These are phyloP conservation scores for Tetrahymena thermophila DNA, from an alignment of 73 alveolate genomes.

Conservation along the genomic window DNA sequence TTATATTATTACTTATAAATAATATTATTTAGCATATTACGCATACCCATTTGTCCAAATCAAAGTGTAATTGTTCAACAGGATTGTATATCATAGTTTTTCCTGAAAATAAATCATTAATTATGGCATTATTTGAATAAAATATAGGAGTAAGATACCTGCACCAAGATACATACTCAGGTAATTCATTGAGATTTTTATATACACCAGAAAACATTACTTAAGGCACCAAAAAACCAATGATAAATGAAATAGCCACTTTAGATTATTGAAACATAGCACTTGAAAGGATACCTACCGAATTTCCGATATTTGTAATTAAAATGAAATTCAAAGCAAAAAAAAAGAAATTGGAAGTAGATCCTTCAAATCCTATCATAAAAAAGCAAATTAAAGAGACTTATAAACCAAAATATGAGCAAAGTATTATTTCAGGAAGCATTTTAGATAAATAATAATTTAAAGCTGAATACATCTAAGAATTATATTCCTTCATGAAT, in stretches of 20 bases:
- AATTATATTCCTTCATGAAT: background rate
- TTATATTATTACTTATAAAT: no score
- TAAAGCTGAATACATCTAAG: background rate
- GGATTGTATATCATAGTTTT: no score
- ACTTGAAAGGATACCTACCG: background rate
- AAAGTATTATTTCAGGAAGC: background rate
- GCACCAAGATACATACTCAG: no score
- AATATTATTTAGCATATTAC: no score
- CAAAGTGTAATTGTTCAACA: no score
- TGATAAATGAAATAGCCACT: background rate
- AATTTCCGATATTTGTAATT: background rate
- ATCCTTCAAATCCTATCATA: background rate
- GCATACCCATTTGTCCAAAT: no score
- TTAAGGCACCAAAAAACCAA: background rate
- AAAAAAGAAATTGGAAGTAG: background rate
- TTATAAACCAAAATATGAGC: background rate
- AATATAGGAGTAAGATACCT: no score
- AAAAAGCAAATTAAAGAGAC: background rate
- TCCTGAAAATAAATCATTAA: no score
- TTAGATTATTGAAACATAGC: background rate
- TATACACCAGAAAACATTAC: no score
- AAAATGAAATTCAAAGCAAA: background rate
- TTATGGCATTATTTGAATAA: no score
- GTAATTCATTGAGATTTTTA: no score
- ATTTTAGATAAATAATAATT: background rate